Percentiles rank a stretch among this genome's conserved stretches.
phyloP scores from a whole-genome alignment of 371 early-diverging fungal genomes.

The Chytridium lagenaria region DNA sequence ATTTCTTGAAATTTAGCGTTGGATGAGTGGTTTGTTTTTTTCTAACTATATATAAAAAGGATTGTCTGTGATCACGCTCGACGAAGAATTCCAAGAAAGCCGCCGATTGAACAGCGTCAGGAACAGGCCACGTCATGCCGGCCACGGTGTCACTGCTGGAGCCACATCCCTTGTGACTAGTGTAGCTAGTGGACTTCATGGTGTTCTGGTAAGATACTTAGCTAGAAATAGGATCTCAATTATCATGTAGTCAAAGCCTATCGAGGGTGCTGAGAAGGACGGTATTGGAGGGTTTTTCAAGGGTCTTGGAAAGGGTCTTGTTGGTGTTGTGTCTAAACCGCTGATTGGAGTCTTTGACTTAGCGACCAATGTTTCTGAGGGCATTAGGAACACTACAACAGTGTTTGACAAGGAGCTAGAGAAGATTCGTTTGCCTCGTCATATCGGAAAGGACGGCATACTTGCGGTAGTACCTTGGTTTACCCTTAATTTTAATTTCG shows the following conservation, averaged over 20 bases:
- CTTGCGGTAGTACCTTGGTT: conserved; percentile 50
- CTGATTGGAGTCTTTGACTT: conserved; percentile 92
- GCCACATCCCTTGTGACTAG: conserved; percentile 85
- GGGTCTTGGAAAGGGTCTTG: conserved; percentile 95
- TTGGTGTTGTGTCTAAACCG: conserved; percentile 94
- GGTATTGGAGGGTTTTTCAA: conserved; percentile 95
- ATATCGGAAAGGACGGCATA: conserved; percentile 84
- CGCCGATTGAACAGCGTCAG: conserved; percentile 78
- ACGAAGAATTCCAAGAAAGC: conserved; percentile 87
- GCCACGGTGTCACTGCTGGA: conserved; percentile 90
- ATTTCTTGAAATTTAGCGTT: neutral
- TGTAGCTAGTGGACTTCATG: conserved; percentile 88
- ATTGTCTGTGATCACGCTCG: conserved; percentile 93
- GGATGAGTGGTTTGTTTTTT: neutral
- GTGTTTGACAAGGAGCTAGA: conserved; percentile 85
- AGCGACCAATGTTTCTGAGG: conserved; percentile 90
- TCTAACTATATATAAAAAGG: conserved; percentile 32
- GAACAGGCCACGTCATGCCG: conserved; percentile 92
- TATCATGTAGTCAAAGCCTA: conserved; percentile 73
- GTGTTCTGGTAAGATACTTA: conserved; percentile 65
- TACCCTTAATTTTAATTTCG: neutral
- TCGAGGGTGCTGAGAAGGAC: conserved; percentile 89
- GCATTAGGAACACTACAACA: conserved; percentile 95
- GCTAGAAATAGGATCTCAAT: neutral
- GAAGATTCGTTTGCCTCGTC: conserved; percentile 88